These are phyloP conservation scores for Echeveria elegans DNA, from an alignment of 164 flowering plant species.

Conservation along the genomic window DNA sequence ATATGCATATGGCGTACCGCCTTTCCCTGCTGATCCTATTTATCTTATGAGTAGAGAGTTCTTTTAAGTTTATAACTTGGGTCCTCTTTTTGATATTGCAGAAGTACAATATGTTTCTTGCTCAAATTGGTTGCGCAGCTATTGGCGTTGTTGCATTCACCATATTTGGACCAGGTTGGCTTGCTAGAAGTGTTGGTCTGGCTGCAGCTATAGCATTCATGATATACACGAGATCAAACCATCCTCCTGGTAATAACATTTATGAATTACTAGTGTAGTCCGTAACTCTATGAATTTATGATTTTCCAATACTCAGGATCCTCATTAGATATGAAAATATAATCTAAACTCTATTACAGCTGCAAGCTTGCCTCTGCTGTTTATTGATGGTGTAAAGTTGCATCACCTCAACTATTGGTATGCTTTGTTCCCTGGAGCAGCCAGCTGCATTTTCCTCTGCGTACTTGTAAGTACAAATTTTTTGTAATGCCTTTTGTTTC, in stretches of 20 bases:
- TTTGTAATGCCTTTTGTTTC: not conserved
- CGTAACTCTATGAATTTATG: not conserved
- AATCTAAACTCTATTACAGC: constrained; percentile 31
- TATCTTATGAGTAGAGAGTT: too few relatives aligned
- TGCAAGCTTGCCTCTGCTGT: constrained; percentile 86
- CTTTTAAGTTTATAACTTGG: too few relatives aligned
- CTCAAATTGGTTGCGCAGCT: constrained; percentile 92
- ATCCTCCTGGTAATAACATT: constrained; percentile 69
- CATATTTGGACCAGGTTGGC: constrained; percentile 81
- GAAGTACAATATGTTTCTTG: constrained; percentile 90
- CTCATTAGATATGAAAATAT: too few relatives aligned
- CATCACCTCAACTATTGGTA: constrained; percentile 74
- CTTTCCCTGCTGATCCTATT: too few relatives aligned
- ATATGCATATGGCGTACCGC: too few relatives aligned
- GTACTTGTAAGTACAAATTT: constrained; percentile 53
- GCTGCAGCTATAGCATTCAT: constrained; percentile 84
- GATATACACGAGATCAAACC: constrained; percentile 54
- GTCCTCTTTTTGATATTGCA: constrained; percentile 25
- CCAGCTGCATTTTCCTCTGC: constrained; percentile 70
- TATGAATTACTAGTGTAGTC: not conserved
- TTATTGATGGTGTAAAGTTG: constrained; percentile 81
- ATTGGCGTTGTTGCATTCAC: constrained; percentile 71
- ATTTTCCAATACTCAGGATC: not conserved
- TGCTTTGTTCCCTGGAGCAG: constrained; percentile 83
- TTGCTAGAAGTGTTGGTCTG: constrained; percentile 68